Evolutionary conservation across 2,329 filamentous ascomycete species (phyloP), one percentile per base, ranked within the genome.

Genomic region (Aureobasidium subglaciale): DNA sequence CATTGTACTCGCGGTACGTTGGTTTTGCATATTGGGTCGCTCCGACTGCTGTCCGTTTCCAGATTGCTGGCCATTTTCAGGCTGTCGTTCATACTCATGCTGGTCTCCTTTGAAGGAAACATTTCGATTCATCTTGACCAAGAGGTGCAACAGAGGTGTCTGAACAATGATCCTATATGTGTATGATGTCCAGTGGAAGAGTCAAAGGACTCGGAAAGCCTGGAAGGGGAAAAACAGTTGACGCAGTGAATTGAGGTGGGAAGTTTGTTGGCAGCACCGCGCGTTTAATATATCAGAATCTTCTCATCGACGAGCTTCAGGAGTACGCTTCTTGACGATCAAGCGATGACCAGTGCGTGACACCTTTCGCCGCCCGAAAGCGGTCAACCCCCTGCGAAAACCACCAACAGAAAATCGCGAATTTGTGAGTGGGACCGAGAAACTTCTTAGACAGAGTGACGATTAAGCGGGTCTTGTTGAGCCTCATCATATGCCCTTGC

Each of bases 401-500:
- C 7, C 6, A 24, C n/a, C 30, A 20, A 30, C 43, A 48, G n/a
- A 35, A 25, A 48, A 30, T 48, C 22, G 40, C 40, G 48, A 53
- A 53, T 41, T 24, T 37, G n/a, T 32, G 16, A 53, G 48, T 53
- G 35, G 37, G 48, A 40, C 48, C 48, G 48, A 53, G 48, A 41
- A 53, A 41, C 16, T 53, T 53, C 48, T 11, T 9, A 16, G 35
- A 22, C 22, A 25, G 29, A 27, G 48, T 53, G 48, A 53, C 48
- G 34, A 40, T 53, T 32, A 48, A 53, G 48, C 37, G 48, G 48
- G 48, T 53, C 48, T 41, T 53, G 35, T 41, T 53, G 48, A 53
- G 48, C 48, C 35, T 41, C 48, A 53, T 27, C 32, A 9, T 15
- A 50, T 50, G 46, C 32, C 34, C 34, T 50, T 37, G 11, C 35